Base-by-base conservation (phyloP, 805 yeast genomes). In the Yamadazyma olivae region DNA sequence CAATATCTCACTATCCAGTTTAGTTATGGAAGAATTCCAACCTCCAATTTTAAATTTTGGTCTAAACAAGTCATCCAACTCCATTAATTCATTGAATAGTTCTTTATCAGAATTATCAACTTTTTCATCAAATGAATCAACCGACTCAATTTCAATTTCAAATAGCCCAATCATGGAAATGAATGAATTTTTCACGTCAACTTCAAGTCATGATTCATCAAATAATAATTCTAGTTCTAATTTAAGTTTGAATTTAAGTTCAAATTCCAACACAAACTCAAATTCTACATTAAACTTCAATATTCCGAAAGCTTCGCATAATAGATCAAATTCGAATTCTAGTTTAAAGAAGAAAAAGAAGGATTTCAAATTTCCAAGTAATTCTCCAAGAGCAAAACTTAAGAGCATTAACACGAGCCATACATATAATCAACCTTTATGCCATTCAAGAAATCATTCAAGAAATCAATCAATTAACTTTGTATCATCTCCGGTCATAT, bases 1-100 rank as follows among this genome's bases (percentile, higher is more conserved):
- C 17, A 13, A 10, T 27, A n/a, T 8, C 5, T 30, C 32, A 5
- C 5, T 12, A 15, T 27, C 30, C 6, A 15, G 20, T 16, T 6
- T 15, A 9, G 18, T 27, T 7, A 27, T 16, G 17, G 17, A 25
- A 16, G 39, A 31, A 9, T 53, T 59, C 21, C 56, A 50, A 33
- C 64, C 67, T 5, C 64, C 65, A 17, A 32, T 48, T 10, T 49
- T 62, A 14, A 41, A 45, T 9, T 58, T 58, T 35, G 44, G 46
- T 19, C 27, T 24, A 15, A 39, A 32, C 31, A 46, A 45, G 27
- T 45, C 54, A 7, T 33, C 39, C 3, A 39, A 39, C 30, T 49
- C 53, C 2, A 35, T 38, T 27, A 42, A 38, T 17, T 45, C 53
- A 23, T 41, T 46, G n/a, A 48, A 41, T 27, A 46, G 52, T 27